Conservation (phyloP, 148 eudicot genomes). For the Talinum fruticosum region DNA sequence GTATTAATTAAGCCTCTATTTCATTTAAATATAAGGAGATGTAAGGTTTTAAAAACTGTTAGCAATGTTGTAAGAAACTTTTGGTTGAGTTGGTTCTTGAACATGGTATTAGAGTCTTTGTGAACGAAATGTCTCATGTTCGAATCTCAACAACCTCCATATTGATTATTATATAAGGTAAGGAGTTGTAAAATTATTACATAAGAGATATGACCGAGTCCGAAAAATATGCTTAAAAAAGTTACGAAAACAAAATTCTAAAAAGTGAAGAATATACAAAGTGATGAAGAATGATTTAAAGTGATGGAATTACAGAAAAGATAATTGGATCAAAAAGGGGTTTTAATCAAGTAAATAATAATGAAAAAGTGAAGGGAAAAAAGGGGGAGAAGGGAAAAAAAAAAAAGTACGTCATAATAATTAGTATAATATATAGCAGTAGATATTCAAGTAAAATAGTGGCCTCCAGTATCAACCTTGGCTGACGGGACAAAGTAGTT, state of each 20-base stretch:
- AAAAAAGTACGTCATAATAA: neutral
- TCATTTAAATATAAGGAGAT: too few species aligned
- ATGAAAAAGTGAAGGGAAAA: neutral
- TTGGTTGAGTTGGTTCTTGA: too few species aligned
- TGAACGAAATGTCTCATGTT: too few species aligned
- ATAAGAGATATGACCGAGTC: too few species aligned
- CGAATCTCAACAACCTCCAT: too few species aligned
- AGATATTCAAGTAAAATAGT: neutral
- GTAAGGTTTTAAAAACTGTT: too few species aligned
- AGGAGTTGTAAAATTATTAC: too few species aligned
- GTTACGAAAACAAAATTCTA: neutral
- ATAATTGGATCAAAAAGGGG: neutral
- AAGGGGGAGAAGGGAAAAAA: neutral
- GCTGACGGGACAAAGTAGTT: neutral
- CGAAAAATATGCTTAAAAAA: neutral
- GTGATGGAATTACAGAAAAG: neutral
- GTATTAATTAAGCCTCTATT: neutral
- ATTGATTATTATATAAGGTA: too few species aligned
- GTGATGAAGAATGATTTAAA: too few species aligned
- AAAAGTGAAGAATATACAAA: neutral
- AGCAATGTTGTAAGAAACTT: too few species aligned
- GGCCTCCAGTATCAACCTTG: neutral
- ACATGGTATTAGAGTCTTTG: too few species aligned
- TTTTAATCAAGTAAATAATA: neutral
- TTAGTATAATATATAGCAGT: neutral